Evolutionary conservation across 108 stramenopile genomes (phyloP), one percentile per base, ranked within the genome.

Genomic region (Cafeteria roenbergensis): DNA sequence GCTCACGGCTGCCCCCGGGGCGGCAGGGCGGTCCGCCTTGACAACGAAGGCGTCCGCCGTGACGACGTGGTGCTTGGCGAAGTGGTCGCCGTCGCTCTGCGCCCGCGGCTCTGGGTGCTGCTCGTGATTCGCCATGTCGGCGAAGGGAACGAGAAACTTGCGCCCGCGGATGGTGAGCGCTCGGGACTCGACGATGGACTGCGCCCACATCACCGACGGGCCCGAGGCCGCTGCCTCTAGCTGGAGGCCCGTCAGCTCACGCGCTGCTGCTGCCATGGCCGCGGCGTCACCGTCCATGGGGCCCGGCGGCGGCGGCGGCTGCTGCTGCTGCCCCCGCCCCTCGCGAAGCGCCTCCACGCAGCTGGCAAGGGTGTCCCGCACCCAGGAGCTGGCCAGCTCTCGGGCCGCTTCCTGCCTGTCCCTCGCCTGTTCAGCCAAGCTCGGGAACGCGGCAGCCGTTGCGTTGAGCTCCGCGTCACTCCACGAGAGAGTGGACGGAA

Each of bases 111-210:
- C 64, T 25, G 51, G 25, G 17, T 67, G 36, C 3, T 80, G 81
- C 30, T 64, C 51, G 72, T 89, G 84, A 75, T 92, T 92, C 29
- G 85, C 73, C 80, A 89, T 84, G 37, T 89, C 88, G 21, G 88
- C 87, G 61, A 89, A 52, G 14, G 90, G 90, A 28, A 81, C 71
- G 31, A 92, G 64, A 53, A 78, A 67, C 73, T 84, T 85, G 29
- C 52, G 62, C 29, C 86, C 87, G 9, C 64, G 42, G 17, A 91
- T 79, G 0, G 85, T 73, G 80, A 89, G 83, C 32, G 86, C 86
- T 24, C 87, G 75, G 51, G 80, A 82, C 26, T 71, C 62, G 9
- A 82, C 71, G 30, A 88, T 76, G 37, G 78, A 77, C 14, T 12
- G 14, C 21, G 69, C 69, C 69, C 69, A 70, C n/a, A 61, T 6